phyloP scores from a whole-genome alignment of 2,329 filamentous ascomycete genomes.

The Leptographium galeiforme region DNA sequence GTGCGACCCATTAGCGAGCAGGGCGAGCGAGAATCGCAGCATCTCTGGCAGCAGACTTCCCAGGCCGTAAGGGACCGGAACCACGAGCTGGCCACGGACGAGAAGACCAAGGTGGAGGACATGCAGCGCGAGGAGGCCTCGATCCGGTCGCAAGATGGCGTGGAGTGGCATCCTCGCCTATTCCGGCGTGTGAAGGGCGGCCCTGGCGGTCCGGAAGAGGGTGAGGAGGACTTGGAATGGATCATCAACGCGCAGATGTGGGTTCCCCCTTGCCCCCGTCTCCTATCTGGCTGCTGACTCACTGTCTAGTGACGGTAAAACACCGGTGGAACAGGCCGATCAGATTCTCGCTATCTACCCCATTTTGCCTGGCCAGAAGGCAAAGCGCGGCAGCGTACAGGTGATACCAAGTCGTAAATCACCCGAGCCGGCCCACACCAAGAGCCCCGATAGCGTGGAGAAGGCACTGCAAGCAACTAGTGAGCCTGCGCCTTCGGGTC shows the following conservation, averaged over 20 bases:
- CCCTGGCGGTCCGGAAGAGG: slow-evolving; percentile 58
- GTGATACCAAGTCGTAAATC: slow-evolving; percentile 22
- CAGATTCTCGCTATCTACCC: slow-evolving; percentile 82
- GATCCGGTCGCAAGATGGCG: slow-evolving; percentile 58
- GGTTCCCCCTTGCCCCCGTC: slow-evolving; percentile 11
- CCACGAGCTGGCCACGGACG: slow-evolving; percentile 79
- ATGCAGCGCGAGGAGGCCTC: slow-evolving; percentile 81
- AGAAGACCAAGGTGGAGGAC: slow-evolving; percentile 94
- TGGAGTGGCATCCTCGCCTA: slow-evolving; percentile 79
- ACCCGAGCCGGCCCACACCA: slow-evolving; percentile 6
- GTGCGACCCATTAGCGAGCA: slow-evolving; percentile 75
- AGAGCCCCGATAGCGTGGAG: slow-evolving; percentile 23
- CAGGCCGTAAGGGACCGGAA: slow-evolving; percentile 73
- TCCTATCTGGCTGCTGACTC: not conserved
- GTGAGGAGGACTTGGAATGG: slow-evolving; percentile 86
- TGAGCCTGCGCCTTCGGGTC: slow-evolving; percentile 28
- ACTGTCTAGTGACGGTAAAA: slow-evolving; percentile 34
- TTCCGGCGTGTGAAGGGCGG: slow-evolving; percentile 66
- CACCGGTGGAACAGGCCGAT: slow-evolving; percentile 57
- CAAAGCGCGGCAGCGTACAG: slow-evolving; percentile 40
- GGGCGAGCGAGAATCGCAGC: slow-evolving; percentile 78
- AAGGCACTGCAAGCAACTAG: slow-evolving; percentile 33
- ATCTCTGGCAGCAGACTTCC: slow-evolving; percentile 70
- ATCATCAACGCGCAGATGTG: slow-evolving; percentile 82
- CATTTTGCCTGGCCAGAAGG: slow-evolving; percentile 64